These are phyloP conservation scores for Pulveroboletus sp. DNA, from an alignment of 768 basidiomycete species.

Conservation along the genomic window DNA sequence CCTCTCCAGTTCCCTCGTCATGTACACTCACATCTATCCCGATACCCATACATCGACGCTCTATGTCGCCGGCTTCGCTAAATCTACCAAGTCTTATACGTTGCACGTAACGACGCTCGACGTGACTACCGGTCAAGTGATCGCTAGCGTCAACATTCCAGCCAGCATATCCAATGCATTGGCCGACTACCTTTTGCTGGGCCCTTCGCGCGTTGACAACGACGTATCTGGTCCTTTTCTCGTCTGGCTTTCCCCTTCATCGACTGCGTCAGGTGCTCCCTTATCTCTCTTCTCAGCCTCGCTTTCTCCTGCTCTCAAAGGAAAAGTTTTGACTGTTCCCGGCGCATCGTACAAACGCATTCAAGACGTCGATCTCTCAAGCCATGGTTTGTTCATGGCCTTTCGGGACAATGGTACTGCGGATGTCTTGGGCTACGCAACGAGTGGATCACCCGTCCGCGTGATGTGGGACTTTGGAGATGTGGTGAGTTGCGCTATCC, in stretches of 20 bases:
- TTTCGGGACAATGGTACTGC: conserved; percentile 53
- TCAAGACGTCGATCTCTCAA: conserved; percentile 58
- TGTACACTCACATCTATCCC: conserved; percentile 60
- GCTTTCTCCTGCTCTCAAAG: conserved; percentile 51
- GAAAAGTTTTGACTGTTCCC: conserved; percentile 43
- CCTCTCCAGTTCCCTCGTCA: conserved; percentile 51
- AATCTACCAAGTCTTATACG: conserved; percentile 49
- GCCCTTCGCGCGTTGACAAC: conserved; percentile 10
- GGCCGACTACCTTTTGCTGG: conserved; percentile 37
- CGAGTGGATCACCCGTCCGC: conserved; percentile 38
- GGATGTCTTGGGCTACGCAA: conserved; percentile 48
- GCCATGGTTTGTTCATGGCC: conserved; percentile 59
- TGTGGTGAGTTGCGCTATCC: conserved; percentile 36
- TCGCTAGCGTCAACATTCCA: conserved; percentile 50
- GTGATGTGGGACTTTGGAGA: conserved; percentile 55
- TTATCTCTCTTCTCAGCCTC: conserved; percentile 32
- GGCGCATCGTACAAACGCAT: conserved; percentile 48
- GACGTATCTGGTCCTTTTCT: conserved; percentile 20
- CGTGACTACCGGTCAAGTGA: conserved; percentile 48
- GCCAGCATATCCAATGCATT: conserved; percentile 42
- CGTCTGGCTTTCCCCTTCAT: conserved; percentile 35
- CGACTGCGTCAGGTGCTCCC: conserved; percentile 9
- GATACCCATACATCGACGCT: conserved; percentile 51
- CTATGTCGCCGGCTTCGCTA: conserved; percentile 50
- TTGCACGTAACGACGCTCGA: conserved; percentile 66